Evolutionary conservation across 1,284 basidiomycete species (phyloP).

Genomic region (Microbotryum silenes-acaulis): DNA sequence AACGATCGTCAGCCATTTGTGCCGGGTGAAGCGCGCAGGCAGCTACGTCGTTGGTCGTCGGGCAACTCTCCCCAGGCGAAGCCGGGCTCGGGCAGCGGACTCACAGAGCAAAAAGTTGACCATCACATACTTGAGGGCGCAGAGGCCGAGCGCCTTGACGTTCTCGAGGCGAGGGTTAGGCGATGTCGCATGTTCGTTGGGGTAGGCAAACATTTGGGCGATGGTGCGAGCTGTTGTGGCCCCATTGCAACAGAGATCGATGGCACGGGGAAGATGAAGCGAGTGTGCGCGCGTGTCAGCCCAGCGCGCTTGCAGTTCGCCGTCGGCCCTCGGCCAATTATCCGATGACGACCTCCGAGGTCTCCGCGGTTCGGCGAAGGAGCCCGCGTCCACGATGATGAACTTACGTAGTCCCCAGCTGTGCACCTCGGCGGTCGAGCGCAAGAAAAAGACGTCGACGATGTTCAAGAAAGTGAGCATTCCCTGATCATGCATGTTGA

Average conservation of each 20-base stretch:
- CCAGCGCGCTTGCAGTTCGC: too few relatives aligned
- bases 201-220: conserved; percentile 2
- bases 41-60: not conserved
- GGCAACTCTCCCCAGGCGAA: too few relatives aligned
- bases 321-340: too few relatives aligned
- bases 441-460: conserved; percentile 5
- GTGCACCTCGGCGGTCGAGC: not conserved
- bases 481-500: not conserved
- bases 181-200: conserved; percentile 2
- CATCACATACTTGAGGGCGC: conserved; percentile 3
- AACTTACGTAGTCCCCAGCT: not conserved
- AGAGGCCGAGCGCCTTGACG: not conserved
- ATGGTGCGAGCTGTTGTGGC: not conserved
- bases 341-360: too few relatives aligned
- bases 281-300: too few relatives aligned
- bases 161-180: conserved; percentile 4
- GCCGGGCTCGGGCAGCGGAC: not conserved
- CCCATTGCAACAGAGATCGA: too few relatives aligned
- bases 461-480: conserved; percentile 2
- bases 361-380: too few relatives aligned
- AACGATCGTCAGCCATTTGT: not conserved
- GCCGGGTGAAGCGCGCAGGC: not conserved
- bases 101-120: conserved; percentile 6
- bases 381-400: too few relatives aligned
- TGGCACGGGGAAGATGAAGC: too few relatives aligned